A percentile compares a stretch with the other conserved stretches of the same genome.
phyloP scores from a whole-genome alignment of 768 basidiomycete species.

The Russula sp. region DNA sequence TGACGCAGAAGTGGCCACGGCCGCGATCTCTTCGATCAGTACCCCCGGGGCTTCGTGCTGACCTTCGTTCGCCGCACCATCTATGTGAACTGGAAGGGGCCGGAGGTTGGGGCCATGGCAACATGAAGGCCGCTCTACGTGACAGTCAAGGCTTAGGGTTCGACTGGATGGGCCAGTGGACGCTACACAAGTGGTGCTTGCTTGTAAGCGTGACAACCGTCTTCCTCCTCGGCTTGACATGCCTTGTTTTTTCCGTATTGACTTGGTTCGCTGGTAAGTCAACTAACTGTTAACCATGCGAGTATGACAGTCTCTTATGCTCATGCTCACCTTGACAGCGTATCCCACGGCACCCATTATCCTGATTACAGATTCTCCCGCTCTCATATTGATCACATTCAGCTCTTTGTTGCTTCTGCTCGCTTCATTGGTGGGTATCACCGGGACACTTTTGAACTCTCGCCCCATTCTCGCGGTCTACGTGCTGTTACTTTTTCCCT shows the following conservation, averaged over 20 bases:
- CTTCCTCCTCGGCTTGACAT: slow-evolving; percentile 47
- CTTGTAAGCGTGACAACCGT: slow-evolving; percentile 50
- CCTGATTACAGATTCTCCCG: slow-evolving; percentile 51
- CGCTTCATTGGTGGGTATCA: slow-evolving; percentile 53
- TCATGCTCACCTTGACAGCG: slow-evolving; percentile 33
- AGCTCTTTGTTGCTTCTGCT: slow-evolving; percentile 51
- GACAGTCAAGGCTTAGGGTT: slow-evolving; percentile 37
- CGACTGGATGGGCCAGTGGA: slow-evolving; percentile 46
- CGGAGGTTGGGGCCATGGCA: slow-evolving; percentile 9
- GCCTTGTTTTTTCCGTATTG: slow-evolving; percentile 45
- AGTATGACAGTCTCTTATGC: not conserved
- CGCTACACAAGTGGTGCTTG: slow-evolving; percentile 55
- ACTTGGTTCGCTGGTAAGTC: slow-evolving; percentile 55
- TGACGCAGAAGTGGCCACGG: slow-evolving; percentile 49
- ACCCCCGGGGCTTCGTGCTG: slow-evolving; percentile 1
- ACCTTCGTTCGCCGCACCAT: slow-evolving; percentile 16
- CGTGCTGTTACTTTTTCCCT: slow-evolving; percentile 62
- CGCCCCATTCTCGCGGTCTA: slow-evolving; percentile 64
- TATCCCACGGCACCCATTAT: slow-evolving; percentile 61
- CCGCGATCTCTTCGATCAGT: slow-evolving; percentile 31
- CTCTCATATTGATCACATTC: slow-evolving; percentile 51
- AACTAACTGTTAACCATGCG: not conserved
- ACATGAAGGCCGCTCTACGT: slow-evolving; percentile 26
- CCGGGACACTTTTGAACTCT: slow-evolving; percentile 58
- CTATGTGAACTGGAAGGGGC: slow-evolving; percentile 10